Evolutionary conservation across 495 filamentous ascomycete genomes (phyloP).

Genomic region (Penicillium crystallinum): DNA sequence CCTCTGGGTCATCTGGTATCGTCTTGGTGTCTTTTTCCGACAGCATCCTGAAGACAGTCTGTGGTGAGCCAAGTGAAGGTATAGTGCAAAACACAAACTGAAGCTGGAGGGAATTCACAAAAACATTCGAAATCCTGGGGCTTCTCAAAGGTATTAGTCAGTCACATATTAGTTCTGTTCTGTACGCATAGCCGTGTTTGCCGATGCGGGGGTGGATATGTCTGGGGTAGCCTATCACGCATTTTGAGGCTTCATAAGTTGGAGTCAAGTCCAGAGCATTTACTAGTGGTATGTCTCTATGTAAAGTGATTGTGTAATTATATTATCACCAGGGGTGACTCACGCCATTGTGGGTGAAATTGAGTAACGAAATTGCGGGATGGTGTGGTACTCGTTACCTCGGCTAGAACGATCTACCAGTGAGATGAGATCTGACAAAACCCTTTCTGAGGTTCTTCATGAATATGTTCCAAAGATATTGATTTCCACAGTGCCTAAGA

Average conservation of each 20-base stretch:
- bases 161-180: neutral
- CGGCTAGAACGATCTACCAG: neutral
- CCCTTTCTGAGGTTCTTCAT: neutral
- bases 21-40: neutral
- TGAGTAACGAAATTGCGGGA: neutral
- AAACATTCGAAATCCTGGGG: neutral
- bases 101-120: neutral
- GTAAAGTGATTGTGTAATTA: neutral
- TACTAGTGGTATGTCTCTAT: neutral
- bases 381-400: neutral
- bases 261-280: neutral
- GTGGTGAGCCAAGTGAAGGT: neutral
- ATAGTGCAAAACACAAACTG: neutral
- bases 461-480: too few species aligned
- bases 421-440: neutral
- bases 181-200: neutral
- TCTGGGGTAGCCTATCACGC: neutral
- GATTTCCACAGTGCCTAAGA: too few species aligned
- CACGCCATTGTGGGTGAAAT: neutral
- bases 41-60: neutral
- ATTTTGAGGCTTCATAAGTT: neutral
- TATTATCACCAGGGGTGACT: neutral
- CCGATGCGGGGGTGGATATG: conserved; percentile 1
- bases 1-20: neutral
- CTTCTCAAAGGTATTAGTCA: conserved; percentile 2